Evolutionary conservation across 2,329 filamentous ascomycete genomes (phyloP).

Genomic region (Westerdykella ornata): DNA sequence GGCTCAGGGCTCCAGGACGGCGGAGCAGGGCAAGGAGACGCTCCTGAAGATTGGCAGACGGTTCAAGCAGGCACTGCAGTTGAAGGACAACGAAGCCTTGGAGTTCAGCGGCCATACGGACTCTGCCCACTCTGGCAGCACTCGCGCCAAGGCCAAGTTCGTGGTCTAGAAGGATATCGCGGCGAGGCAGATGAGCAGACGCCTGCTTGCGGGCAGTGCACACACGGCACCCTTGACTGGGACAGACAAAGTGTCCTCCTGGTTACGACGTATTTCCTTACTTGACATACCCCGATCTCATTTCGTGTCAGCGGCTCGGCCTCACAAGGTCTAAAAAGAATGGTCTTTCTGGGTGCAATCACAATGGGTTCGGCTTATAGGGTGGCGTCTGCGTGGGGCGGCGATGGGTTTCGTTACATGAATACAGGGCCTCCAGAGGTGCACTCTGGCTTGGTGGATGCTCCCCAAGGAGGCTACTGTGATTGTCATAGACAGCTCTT

Average conservation of each 20-base stretch:
- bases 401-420: slow-evolving; percentile 18
- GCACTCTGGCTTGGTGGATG: slow-evolving; percentile 17
- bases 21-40: slow-evolving; percentile 78
- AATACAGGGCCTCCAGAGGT: slow-evolving; percentile 1
- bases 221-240: neutral
- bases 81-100: slow-evolving; percentile 68
- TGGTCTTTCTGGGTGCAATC: slow-evolving; percentile 20
- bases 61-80: slow-evolving; percentile 87
- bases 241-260: slow-evolving; percentile 12
- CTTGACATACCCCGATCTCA: slow-evolving; percentile 6
- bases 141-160: slow-evolving; percentile 91
- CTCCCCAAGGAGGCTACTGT: slow-evolving; percentile 12
- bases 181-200: neutral
- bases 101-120: slow-evolving; percentile 98
- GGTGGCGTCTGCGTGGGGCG: slow-evolving; percentile 36
- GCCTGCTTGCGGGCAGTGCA: neutral
- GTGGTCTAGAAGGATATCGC: slow-evolving; percentile 53
- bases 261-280: slow-evolving; percentile 2
- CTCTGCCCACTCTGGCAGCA: slow-evolving; percentile 85
- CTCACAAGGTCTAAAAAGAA: slow-evolving; percentile 7
- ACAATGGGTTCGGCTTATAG: slow-evolving; percentile 29
- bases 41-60: slow-evolving; percentile 76
- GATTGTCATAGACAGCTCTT: slow-evolving; percentile 21
- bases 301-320: neutral
- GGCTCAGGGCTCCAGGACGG: slow-evolving; percentile 64